Evolutionary conservation across 805 yeast species (phyloP), one percentile per base, ranked within the genome.

Genomic region (Kazachstania kunashirensis): DNA sequence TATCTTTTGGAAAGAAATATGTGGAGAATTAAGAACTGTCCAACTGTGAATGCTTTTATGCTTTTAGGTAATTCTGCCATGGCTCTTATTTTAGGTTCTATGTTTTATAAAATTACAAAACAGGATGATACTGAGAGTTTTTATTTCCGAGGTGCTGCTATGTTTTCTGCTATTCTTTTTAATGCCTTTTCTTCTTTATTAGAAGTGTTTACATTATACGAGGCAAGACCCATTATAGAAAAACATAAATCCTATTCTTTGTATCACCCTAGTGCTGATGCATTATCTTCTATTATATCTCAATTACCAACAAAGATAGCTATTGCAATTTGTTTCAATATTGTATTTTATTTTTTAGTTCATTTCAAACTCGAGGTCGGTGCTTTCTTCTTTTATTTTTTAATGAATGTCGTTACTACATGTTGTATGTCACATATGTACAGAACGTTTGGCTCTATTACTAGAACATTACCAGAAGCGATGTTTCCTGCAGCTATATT

Each of bases 261-360:
- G 27, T 76, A 76, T 45, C 77, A 69, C 42, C 79, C 81, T 6
- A 61, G 75, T 36, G 78, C 84, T 3, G 79, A 78, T 47, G 80
- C 84, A 0, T 48, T 78, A 29, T 77, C 82, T 0, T 70, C 77
- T 2, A 66, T 77, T 39, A 44, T 76, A n/a, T 65, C 79, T 8
- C 79, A 77, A 47, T 43, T 75, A 24, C 82, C 81, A 3, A 50
- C 66, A 32, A 73, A 74, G 49, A 26, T 73, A n/a, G 25, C 62
- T 11, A 58, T 65, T 13, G 57, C 68, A 24, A 41, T 73, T 24
- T 52, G 59, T 2, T 75, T 76, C 61, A 68, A 68, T 47, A 47
- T 75, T 32, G 51, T 66, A 11, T 59, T 62, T 38, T 77, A 75
- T 54, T 77, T 75, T 50, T 57, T 77, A 68, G 66, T 70, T 9